Evolutionary conservation across 202 grass and related monocot genomes (phyloP).

Genomic region (Schoenoplectus tabernaemontani): DNA sequence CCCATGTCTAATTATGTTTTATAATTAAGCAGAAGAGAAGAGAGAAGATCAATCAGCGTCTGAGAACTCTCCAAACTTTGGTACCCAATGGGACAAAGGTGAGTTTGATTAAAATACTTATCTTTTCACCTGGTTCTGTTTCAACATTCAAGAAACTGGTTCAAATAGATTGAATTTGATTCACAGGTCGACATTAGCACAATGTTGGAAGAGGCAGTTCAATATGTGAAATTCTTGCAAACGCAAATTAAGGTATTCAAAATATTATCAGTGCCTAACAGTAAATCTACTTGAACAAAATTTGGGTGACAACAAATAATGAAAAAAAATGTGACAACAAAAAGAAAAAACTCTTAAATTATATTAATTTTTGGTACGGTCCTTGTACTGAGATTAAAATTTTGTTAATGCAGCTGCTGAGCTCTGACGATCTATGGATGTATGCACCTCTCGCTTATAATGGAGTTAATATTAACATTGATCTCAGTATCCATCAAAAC

Average conservation of each 20-base stretch:
- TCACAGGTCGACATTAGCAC: conserved; percentile 91
- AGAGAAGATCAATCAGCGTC: conserved; percentile 88
- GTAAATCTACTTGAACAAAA: background rate
- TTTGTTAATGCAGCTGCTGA: conserved; percentile 55
- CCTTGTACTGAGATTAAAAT: conserved; percentile 12
- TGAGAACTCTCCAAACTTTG: conserved; percentile 73
- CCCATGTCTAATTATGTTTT: conserved; percentile 8
- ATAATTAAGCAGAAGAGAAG: conserved; percentile 71
- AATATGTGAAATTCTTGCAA: conserved; percentile 91
- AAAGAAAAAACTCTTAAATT: background rate
- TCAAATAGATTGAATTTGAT: conserved; percentile 16
- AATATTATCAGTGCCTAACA: background rate
- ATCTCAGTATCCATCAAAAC: conserved; percentile 40
- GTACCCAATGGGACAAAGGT: conserved; percentile 96
- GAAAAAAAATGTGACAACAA: background rate
- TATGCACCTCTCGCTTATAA: conserved; percentile 83
- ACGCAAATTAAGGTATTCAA: conserved; percentile 62
- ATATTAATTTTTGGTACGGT: background rate
- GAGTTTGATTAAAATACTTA: conserved; percentile 13
- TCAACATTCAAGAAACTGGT: conserved; percentile 1
- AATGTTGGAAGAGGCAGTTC: conserved; percentile 93
- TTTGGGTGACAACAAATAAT: background rate
- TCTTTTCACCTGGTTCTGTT: background rate
- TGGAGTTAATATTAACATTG: conserved; percentile 65
- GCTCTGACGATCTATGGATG: conserved; percentile 91